Evolutionary conservation across 2,329 filamentous ascomycete genomes (phyloP).

Genomic region (Myriosclerotinia scirpicola): DNA sequence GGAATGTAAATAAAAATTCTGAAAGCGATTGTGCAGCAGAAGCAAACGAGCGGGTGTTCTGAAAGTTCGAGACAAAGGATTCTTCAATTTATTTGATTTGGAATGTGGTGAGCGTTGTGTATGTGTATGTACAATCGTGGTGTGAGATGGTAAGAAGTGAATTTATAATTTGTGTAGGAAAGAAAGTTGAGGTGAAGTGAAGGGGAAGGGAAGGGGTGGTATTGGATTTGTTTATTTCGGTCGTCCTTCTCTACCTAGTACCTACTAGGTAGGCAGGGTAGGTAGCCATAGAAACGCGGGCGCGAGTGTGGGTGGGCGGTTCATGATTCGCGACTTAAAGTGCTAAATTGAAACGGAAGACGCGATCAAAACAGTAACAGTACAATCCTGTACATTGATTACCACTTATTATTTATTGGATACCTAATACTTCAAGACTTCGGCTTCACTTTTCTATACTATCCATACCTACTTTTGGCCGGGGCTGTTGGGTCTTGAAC

Average conservation of each 20-base stretch:
- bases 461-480: no score
- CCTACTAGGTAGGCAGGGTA: background rate
- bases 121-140: background rate
- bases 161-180: background rate
- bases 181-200: background rate
- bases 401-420: no score
- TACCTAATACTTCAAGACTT: no score
- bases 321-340: conserved; percentile 14
- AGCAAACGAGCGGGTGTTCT: conserved; percentile 13
- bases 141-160: background rate
- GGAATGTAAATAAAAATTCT: conserved; percentile 26
- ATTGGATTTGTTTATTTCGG: conserved; percentile 20
- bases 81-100: background rate
- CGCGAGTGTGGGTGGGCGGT: background rate
- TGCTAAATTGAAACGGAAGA: conserved; percentile 1
- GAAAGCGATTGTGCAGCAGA: conserved; percentile 29
- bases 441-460: no score
- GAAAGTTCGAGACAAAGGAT: conserved; percentile 21
- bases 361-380: background rate
- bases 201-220: background rate
- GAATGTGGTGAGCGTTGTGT: background rate
- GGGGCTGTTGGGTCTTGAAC: no score
- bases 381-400: no score
- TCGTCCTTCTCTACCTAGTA: no score
- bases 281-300: conserved; percentile 19